Evolutionary conservation across 2,329 filamentous ascomycete species (phyloP).

Genomic region (Trichoderma hamatum): DNA sequence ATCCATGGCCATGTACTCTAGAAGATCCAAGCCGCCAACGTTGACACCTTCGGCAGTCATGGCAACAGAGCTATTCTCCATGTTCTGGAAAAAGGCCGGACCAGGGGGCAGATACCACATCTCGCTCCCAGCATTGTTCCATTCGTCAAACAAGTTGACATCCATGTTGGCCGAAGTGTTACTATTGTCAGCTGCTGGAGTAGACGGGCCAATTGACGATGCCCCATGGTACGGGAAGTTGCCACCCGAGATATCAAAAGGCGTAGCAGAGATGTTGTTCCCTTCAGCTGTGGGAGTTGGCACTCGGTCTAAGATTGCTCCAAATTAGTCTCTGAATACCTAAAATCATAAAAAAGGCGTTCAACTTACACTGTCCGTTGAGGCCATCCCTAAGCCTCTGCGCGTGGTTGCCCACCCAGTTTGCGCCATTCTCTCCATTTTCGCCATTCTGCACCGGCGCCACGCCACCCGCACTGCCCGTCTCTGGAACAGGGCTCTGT

Average conservation of each 20-base stretch:
- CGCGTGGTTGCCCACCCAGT: conserved; percentile 45
- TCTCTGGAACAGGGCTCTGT: conserved; percentile 46
- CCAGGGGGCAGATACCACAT: conserved; percentile 71
- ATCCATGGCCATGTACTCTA: conserved; percentile 70
- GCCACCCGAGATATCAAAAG: conserved; percentile 60
- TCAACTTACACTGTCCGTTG: conserved; percentile 42
- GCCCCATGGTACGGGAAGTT: conserved; percentile 58
- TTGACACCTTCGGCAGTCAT: conserved; percentile 71
- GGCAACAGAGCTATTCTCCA: conserved; percentile 62
- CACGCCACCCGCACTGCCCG: conserved; percentile 35
- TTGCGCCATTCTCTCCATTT: conserved; percentile 28
- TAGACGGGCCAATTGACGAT: conserved; percentile 54
- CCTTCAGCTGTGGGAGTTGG: conserved; percentile 41
- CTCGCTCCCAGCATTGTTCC: conserved; percentile 58
- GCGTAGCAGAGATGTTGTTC: conserved; percentile 64
- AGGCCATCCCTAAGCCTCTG: conserved; percentile 47
- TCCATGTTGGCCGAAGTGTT: conserved; percentile 42
- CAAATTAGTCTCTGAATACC: conserved; percentile 29
- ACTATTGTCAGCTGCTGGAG: conserved; percentile 47
- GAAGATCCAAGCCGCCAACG: conserved; percentile 66
- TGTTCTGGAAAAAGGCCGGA: conserved; percentile 66
- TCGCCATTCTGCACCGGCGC: conserved; percentile 34
- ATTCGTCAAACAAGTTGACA: conserved; percentile 56
- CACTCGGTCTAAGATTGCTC: conserved; percentile 45
- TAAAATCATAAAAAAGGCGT: neutral